Conservation (phyloP, 306 rosid species). For the Ammopiptanthus mongolicus region DNA sequence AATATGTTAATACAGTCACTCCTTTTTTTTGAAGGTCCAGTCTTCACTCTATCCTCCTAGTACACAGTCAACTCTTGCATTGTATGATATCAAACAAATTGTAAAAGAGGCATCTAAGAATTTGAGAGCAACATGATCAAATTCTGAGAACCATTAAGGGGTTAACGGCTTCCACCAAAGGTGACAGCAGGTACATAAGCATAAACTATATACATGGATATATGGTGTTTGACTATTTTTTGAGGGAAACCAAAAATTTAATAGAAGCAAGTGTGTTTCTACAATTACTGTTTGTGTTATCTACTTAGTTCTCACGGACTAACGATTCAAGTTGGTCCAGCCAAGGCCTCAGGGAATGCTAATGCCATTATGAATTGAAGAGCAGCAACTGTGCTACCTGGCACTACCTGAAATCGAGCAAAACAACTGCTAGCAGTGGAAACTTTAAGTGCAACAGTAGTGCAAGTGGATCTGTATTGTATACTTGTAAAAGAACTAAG, state of each 20-base stretch:
- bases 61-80: conserved; percentile 28
- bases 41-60: conserved; percentile 42
- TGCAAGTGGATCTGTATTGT: too few relatives aligned
- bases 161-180: conserved; percentile 52
- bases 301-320: too few relatives aligned
- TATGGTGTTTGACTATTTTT: not conserved
- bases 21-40: conserved; percentile 42
- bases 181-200: conserved; percentile 49
- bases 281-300: too few relatives aligned
- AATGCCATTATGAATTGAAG: too few relatives aligned
- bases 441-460: too few relatives aligned
- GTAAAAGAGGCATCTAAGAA: conserved; percentile 29
- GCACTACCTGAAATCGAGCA: too few relatives aligned
- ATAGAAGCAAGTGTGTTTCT: not conserved
- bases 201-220: too few relatives aligned
- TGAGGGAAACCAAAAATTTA: not conserved
- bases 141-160: conserved; percentile 45
- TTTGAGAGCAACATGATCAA: conserved; percentile 24
- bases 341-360: too few relatives aligned
- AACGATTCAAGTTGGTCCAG: too few relatives aligned
- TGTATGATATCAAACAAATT: conserved; percentile 35
- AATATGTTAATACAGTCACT: not conserved
- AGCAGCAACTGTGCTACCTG: too few relatives aligned
- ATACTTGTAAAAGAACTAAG: too few relatives aligned
- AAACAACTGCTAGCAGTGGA: too few relatives aligned